Evolutionary conservation across 228 moss, liverwort and hornwort species (phyloP).

Genomic region (Sphagnum magellanicum): DNA sequence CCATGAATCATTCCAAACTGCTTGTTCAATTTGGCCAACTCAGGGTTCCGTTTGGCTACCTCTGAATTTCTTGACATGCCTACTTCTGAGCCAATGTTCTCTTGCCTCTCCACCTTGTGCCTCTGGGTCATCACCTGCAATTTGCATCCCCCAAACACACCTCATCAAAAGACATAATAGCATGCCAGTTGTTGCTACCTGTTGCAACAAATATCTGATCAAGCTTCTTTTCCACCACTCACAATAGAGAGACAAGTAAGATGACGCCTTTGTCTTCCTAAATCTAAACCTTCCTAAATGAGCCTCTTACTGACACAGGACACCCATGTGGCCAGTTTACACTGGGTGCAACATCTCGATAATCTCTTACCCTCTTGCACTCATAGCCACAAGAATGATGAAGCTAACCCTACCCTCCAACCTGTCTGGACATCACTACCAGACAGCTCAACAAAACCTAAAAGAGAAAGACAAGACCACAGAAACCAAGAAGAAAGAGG

Average conservation of each 20-base stretch:
- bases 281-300: too few relatives aligned
- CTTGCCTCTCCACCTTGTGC: conserved; percentile 72
- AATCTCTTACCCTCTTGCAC: too few relatives aligned
- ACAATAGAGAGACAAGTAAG: background rate
- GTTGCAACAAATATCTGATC: background rate
- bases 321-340: too few relatives aligned
- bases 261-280: too few relatives aligned
- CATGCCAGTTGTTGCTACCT: background rate
- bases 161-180: background rate
- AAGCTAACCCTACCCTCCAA: too few relatives aligned
- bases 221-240: background rate
- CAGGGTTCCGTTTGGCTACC: conserved; percentile 54
- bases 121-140: conserved; percentile 78
- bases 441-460: too few relatives aligned
- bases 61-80: conserved; percentile 65
- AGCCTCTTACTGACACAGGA: too few relatives aligned
- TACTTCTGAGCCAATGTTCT: conserved; percentile 50
- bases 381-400: too few relatives aligned
- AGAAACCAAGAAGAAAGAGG: too few relatives aligned
- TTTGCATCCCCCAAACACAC: background rate
- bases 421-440: too few relatives aligned
- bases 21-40: conserved; percentile 77
- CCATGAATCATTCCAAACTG: conserved; percentile 78
- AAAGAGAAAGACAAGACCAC: too few relatives aligned
- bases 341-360: too few relatives aligned